Base-by-base conservation (phyloP, 352 stramenopile genomes). In the Saprolegnia diclina region DNA sequence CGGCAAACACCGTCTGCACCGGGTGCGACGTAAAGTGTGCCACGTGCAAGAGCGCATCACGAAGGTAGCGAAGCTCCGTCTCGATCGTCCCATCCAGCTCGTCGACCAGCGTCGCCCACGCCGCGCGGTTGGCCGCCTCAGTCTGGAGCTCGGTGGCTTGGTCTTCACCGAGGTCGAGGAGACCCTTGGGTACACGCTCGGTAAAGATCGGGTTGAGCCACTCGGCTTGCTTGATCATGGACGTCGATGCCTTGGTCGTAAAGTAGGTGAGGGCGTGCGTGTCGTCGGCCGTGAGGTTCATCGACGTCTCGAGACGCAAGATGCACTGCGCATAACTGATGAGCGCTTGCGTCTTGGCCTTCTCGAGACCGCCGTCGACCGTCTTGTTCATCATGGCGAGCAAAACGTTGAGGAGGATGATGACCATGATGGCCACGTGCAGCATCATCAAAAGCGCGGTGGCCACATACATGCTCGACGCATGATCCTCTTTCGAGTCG, bases 311-410 rank as follows among this genome's bases (percentile, higher is more conserved):
- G 16, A 62, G 35, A 40, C 54, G 54, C 6, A 40, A 44, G 44
- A 62, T 62, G 29, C 54, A 62, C 11, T 44, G 11, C 11, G 54
- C 54, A 44, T 62, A 62, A 11, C 54, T 62, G 13, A 24, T 24
- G 5, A 62, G 35, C 5, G 54, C 54, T 44, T 62, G 21, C 4
- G 54, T 62, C 24, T 62, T 62, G 18, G 54, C 54, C 24, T 38
- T 32, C 3, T 38, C 54, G 13, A 62, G 32, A 44, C 54, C 54
- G 32, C 24, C n/a, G 32, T 38, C 29, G 9, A 62, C 54, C 22
- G 54, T 62, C 24, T 62, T 38, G n/a, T 62, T 62, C 54, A 62
- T 62, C 54, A 62, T 44, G 4, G 54, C 54, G 29, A 62, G 54
- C 24, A 62, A 44, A 6, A 62, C 54, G 32, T 62, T 62, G 3